Base-by-base conservation (phyloP, 169 alveolate species). In the Cryptosporidium baileyi region DNA sequence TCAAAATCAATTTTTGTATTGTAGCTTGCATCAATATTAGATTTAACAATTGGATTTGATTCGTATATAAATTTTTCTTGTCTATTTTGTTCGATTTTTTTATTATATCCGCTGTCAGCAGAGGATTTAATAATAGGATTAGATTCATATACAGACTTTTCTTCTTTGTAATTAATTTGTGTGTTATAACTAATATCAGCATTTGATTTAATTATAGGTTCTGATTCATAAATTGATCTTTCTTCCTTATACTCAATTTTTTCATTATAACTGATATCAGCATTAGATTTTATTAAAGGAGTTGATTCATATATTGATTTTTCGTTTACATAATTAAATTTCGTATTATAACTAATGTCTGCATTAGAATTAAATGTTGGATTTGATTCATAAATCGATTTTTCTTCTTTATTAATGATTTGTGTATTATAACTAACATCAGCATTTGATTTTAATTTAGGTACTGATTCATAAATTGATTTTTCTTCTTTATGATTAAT, bases 261-360 rank as follows among this genome's bases (percentile, higher is more conserved):
- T 47, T 19, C 15, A 47, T 47, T 1, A 1, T 74, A 74, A 32
- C 54, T 74, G n/a, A 32, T 32, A 36, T 74, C 82, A 9, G 67
- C 82, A 38, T 57, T 34, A 22, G 82, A 74, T 24, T 38, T 52
- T 13, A 30, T 17, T 49, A 26, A 36, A 8, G 82, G 82, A 0
- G 43, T 36, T 22, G 82, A 74, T 41, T 74, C 82, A 74, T 51
- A 74, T 34, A 74, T 38, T n/a, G 9, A 3, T 54, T 61, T 40
- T 19, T 36, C 52, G n/a, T 36, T 17, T n/a, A n/a, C n/a, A n/a
- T n/a, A n/a, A n/a, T n/a, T n/a, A n/a, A n/a, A n/a, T n/a, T n/a
- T n/a, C n/a, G n/a, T n/a, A n/a, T n/a, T n/a, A n/a, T n/a, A n/a
- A n/a, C n/a, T n/a, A n/a, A n/a, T n/a, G n/a, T n/a, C n/a, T n/a